phyloP scores from a whole-genome alignment of 257 asterid genomes.

The Echites panduratus region DNA sequence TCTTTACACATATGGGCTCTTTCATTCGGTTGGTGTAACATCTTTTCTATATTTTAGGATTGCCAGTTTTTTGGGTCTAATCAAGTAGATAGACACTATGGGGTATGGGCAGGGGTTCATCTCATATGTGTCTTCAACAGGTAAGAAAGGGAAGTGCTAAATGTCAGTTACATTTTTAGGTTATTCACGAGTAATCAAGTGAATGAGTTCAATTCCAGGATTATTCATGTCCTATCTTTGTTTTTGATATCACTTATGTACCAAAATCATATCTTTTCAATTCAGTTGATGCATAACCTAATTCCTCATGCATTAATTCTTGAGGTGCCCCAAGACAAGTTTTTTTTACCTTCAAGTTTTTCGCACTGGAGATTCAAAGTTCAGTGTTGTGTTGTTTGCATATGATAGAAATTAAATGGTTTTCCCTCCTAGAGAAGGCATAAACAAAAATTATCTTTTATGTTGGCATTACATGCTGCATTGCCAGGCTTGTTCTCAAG shows the following conservation, averaged over 20 bases:
- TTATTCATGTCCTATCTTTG: not conserved
- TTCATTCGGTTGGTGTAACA: not conserved
- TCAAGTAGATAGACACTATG: no score
- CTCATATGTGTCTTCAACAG: no score
- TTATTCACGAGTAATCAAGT: not conserved
- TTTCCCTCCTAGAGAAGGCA: not conserved
- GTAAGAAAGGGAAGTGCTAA: not conserved
- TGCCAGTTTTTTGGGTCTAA: no score
- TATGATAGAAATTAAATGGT: not conserved
- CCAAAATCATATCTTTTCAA: not conserved
- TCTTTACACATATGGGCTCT: not conserved
- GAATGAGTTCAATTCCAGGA: not conserved
- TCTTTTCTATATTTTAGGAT: not conserved
- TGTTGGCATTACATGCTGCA: conserved; percentile 26
- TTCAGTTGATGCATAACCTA: not conserved
- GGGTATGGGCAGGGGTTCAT: no score
- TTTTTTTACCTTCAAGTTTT: not conserved
- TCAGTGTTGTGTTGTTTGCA: not conserved
- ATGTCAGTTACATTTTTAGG: not conserved
- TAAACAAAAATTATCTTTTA: not conserved
- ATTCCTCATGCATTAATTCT: no score
- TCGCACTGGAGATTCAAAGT: no score
- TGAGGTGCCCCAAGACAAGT: not conserved
- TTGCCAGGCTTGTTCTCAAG: conserved; percentile 82
- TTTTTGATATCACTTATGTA: not conserved